Base-by-base conservation (phyloP, 1,284 basidiomycete species). In the Pisolithus thermaeus region DNA sequence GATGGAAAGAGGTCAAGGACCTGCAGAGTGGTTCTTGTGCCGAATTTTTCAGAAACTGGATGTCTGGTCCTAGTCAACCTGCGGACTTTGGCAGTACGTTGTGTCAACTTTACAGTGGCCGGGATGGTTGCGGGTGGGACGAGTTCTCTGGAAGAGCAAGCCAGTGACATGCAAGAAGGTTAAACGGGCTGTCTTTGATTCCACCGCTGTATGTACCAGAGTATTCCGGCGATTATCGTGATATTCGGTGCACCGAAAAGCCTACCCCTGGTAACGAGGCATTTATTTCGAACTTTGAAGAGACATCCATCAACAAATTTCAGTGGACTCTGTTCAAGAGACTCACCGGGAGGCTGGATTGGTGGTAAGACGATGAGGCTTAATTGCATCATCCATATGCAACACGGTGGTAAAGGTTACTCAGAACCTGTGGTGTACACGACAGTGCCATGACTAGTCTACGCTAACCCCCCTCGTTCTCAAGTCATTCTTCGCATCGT, bases 1-100 rank as follows among this genome's bases (percentile, higher is more conserved):
- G 60, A 57, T 52, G 61, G 53, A 48, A 69, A 63, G 40, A 52
- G 20, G 50, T 65, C 57, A 60, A 71, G 57, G 74, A 79, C 59
- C 54, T 88, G 84, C 69, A 77, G 95, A 37, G 76, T 98, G 25
- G 75, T 99, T 16, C 75, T 97, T 48, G 72, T 98, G 12, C 97
- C 97, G 0, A 77, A 76, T 22, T 99, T 99, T 66, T 76, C 84
- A 8, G 74, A 78, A 59, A 86, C 83, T 2, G 84, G 84, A 3
- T 68, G 75, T 28, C 70, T 87, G 47, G 77, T 80, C 45, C 68
- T 83, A 12, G 65, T 83, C 49, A 80, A 83, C 65, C 61, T 76
- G 66, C 75, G 71, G 66, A 80, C 71, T 49, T 66, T 76, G 66
- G 73, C 69, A 41, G 78, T 81, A 28, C 77, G 72, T 53, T 73